Evolutionary conservation across 192 early-diverging fungal species (phyloP), one percentile per base, ranked within the genome.

Genomic region (Backusella tuberculispora): DNA sequence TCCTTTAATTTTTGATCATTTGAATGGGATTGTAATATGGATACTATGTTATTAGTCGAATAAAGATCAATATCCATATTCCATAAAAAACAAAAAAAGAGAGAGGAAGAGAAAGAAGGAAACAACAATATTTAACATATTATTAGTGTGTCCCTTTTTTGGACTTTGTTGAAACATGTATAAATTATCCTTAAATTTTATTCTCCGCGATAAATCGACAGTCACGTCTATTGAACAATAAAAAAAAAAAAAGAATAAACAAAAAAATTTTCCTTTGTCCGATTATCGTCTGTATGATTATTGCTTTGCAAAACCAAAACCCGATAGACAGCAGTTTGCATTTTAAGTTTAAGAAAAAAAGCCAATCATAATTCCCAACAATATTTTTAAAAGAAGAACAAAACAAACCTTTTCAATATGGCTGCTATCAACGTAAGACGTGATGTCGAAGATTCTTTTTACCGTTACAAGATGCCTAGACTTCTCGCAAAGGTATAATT

Each of bases 381-480:
- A 14, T 43, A 41, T 41, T 67, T 43, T 42, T 38, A 67, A 67
- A 67, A 67, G 6, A 66, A 66, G 24, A 69, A 46, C 6, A 42
- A 68, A 45, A 63, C 41, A 70, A 63, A 72, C 19, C 41, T 21
- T 73, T 63, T 76, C 64, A 91, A 75, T 81, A 93, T 92, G 91
- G 85, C 87, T 85, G 82, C 86, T 79, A 83, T 93, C 76, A 98
- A 98, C 85, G 95, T 98, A 80, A 89, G 93, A 69, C 89, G 94
- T 78, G 94, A 96, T 82, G 89, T 92, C 72, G 88, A 92, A 72
- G 97, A 99, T 89, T 86, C 92, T 82, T 99, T 95, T 81, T 97
- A 98, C 88, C 94, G 98, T 60, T 99, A 99, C 91, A 98, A 97
- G 86, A 99, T 99, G 98, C 98, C 97, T 43, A 91, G 88, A 72